Evolutionary conservation across 73 alveolate species (phyloP).

Genomic region (Diophrys appendiculata): DNA sequence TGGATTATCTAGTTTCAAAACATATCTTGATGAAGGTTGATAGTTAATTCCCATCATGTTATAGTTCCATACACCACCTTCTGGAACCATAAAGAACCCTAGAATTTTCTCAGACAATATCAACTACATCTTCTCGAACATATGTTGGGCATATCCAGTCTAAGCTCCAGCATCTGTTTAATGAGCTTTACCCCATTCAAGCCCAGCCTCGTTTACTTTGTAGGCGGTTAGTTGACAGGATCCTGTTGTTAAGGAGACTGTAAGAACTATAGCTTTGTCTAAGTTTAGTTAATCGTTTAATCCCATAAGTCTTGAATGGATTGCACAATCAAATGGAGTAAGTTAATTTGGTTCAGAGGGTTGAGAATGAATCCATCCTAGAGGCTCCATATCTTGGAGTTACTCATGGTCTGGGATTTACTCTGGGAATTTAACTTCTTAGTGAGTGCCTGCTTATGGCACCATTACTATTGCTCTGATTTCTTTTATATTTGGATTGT

Average conservation of each 20-base stretch:
- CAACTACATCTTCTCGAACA: constrained; percentile 95
- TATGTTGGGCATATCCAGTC: constrained; percentile 79
- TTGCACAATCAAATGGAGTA: constrained; percentile 91
- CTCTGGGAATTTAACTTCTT: constrained; percentile 91
- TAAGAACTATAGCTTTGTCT: constrained; percentile 88
- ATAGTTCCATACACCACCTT: constrained; percentile 99
- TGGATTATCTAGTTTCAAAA: constrained; percentile 80
- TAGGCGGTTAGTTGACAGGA: constrained; percentile 97
- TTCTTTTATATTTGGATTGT: constrained; percentile 89
- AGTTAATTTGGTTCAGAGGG: constrained; percentile 88
- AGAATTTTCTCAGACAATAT: constrained; percentile 97
- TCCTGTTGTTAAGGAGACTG: constrained; percentile 98
- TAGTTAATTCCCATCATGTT: constrained; percentile 99
- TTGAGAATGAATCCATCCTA: constrained; percentile 99
- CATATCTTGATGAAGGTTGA: constrained; percentile 90
- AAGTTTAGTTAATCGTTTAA: constrained; percentile 95
- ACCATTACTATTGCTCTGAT: constrained; percentile 88
- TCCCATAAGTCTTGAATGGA: constrained; percentile 87
- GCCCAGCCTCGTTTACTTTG: constrained; percentile 93
- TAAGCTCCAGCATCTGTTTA: constrained; percentile 74
- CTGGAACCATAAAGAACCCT: constrained; percentile 97
- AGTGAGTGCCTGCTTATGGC: constrained; percentile 93
- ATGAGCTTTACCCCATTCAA: constrained; percentile 91
- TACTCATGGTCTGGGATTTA: constrained; percentile 97
- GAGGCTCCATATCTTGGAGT: constrained; percentile 97